Evolutionary conservation across 2,329 filamentous ascomycete species (phyloP).

Genomic region (Xylaria hypoxylon): DNA sequence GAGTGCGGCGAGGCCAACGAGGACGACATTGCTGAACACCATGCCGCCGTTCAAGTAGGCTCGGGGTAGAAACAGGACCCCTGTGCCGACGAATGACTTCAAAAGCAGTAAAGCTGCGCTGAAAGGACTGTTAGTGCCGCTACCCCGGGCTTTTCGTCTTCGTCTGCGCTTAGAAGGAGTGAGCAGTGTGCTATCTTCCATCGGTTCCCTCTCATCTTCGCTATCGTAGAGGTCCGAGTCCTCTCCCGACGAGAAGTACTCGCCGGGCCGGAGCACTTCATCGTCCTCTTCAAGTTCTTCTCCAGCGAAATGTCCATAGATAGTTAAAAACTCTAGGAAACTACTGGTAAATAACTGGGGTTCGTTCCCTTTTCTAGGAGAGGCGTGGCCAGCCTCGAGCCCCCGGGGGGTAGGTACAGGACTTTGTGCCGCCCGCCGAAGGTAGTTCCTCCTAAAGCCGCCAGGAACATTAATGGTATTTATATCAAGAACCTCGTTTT

Average conservation of each 20-base stretch:
- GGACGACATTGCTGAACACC: constrained; percentile 92
- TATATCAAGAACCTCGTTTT: constrained; percentile 85
- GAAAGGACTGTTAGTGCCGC: constrained; percentile 80
- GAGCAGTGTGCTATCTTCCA: constrained; percentile 87
- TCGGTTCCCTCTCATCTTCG: constrained; percentile 79
- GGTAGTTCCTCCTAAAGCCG: constrained; percentile 90
- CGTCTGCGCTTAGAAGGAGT: constrained; percentile 79
- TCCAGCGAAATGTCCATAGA: constrained; percentile 97
- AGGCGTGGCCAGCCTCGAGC: constrained; percentile 54
- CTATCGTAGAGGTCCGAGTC: constrained; percentile 68
- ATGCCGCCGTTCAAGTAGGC: constrained; percentile 97
- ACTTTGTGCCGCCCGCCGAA: constrained; percentile 79
- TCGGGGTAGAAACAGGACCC: constrained; percentile 90
- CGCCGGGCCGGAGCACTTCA: constrained; percentile 84
- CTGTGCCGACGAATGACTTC: constrained; percentile 98
- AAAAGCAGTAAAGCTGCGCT: constrained; percentile 87
- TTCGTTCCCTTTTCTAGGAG: constrained; percentile 54
- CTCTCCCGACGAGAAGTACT: constrained; percentile 88
- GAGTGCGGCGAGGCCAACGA: constrained; percentile 84
- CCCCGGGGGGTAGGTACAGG: constrained; percentile 59
- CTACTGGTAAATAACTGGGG: constrained; percentile 84
- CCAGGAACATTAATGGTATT: constrained; percentile 92
- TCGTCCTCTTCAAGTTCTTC: constrained; percentile 98
- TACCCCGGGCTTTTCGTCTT: constrained; percentile 79
- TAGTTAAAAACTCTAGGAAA: constrained; percentile 93